phyloP scores from a whole-genome alignment of 495 filamentous ascomycete species.

The Halenospora varia region DNA sequence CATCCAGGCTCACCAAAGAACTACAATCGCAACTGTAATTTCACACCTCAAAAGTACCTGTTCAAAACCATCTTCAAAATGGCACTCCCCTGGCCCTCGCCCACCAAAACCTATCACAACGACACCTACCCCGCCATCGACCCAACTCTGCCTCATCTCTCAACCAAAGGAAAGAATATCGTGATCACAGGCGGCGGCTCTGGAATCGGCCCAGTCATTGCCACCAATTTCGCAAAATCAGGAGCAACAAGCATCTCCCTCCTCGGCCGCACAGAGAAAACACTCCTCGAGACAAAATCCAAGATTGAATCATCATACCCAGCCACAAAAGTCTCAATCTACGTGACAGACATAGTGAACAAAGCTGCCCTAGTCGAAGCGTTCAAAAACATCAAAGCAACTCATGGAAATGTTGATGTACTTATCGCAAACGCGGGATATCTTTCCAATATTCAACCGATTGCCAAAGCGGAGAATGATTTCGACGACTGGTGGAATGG shows the following conservation, averaged over 20 bases:
- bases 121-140: slow-evolving; percentile 38
- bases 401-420: slow-evolving; percentile 28
- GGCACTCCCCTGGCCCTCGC: background rate
- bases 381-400: background rate
- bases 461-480: slow-evolving; percentile 23
- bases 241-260: slow-evolving; percentile 7
- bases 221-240: slow-evolving; percentile 21
- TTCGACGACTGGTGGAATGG: slow-evolving; percentile 24
- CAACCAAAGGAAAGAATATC: slow-evolving; percentile 33
- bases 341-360: background rate
- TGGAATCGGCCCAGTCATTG: slow-evolving; percentile 29
- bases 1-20: no score
- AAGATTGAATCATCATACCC: background rate
- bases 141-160: slow-evolving; percentile 35
- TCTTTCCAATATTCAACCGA: slow-evolving; percentile 7
- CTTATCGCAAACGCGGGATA: slow-evolving; percentile 32
- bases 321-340: background rate
- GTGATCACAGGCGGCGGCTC: slow-evolving; percentile 41
- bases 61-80: no score
- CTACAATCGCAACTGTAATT: no score
- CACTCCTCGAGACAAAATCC: background rate
- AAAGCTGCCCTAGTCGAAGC: background rate
- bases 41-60: no score
- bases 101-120: slow-evolving; percentile 26
- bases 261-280: background rate